phyloP scores from a whole-genome alignment of 2,329 filamentous ascomycete genomes.

The Apiospora rasikravindrae region DNA sequence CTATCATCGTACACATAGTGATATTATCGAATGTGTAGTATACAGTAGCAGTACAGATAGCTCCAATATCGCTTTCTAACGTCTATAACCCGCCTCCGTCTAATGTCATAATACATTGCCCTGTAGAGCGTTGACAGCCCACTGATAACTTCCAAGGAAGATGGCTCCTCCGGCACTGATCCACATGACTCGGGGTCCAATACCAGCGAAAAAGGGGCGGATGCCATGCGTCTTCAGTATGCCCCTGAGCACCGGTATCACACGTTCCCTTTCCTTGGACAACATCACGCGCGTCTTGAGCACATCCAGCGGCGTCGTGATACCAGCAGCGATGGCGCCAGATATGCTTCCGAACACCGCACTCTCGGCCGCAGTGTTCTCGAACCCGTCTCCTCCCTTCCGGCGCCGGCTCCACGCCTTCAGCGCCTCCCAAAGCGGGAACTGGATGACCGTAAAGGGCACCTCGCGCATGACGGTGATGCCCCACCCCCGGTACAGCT shows the following conservation, averaged over 20 bases:
- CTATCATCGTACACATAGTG: background rate
- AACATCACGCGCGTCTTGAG: conserved; percentile 98
- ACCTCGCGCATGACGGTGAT: conserved; percentile 96
- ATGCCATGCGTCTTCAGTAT: conserved; percentile 70
- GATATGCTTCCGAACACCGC: conserved; percentile 83
- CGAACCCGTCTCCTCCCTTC: conserved; percentile 40
- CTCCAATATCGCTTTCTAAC: background rate
- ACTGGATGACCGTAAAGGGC: conserved; percentile 96
- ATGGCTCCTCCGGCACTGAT: conserved; percentile 94
- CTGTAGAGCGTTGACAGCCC: conserved; percentile 76
- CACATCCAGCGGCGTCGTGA: conserved; percentile 94
- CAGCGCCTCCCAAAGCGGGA: conserved; percentile 94
- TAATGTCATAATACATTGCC: conserved; percentile 29
- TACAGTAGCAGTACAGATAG: background rate
- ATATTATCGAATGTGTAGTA: background rate
- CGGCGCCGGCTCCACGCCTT: conserved; percentile 70
- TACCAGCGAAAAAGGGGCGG: conserved; percentile 74
- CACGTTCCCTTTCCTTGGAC: conserved; percentile 68
- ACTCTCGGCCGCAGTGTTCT: conserved; percentile 76
- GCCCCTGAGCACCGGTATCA: conserved; percentile 62
- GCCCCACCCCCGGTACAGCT: conserved; percentile 89
- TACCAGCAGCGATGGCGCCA: conserved; percentile 82
- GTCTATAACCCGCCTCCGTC: background rate
- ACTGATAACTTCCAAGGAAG: conserved; percentile 93
- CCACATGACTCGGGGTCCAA: conserved; percentile 87